Percentiles rank a stretch among this genome's conserved stretches.
These are phyloP conservation scores for Lentinula aciculospora DNA, from an alignment of 768 basidiomycete genomes.

Conservation along the genomic window DNA sequence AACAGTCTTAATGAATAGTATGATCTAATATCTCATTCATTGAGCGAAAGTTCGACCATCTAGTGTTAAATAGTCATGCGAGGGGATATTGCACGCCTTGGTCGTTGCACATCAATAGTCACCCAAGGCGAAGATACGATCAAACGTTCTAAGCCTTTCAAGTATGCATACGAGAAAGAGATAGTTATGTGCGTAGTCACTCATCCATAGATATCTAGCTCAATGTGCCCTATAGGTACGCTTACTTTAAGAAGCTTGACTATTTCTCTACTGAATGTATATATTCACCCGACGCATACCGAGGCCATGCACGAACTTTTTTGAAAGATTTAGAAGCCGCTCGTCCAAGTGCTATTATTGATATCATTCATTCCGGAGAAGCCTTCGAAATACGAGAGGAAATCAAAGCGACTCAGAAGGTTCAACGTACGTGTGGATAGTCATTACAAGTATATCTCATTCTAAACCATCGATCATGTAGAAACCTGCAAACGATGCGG, in stretches of 20 bases:
- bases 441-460: not conserved
- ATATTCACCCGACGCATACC: constrained; percentile 97
- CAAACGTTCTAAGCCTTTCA: constrained; percentile 97
- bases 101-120: constrained; percentile 90
- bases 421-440: constrained; percentile 59
- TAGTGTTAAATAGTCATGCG: constrained; percentile 85
- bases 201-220: not conserved
- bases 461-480: constrained; percentile 23
- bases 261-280: constrained; percentile 99
- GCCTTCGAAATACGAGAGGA: constrained; percentile 83
- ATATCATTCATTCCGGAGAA: constrained; percentile 96
- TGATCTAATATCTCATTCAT: constrained; percentile 21
- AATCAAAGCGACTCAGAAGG: constrained; percentile 77
- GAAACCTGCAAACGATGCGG: constrained; percentile 91
- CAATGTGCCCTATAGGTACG: constrained; percentile 65
- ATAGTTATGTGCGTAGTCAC: constrained; percentile 80
- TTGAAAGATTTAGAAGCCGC: constrained; percentile 95
- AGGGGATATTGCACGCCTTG: constrained; percentile 92
- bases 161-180: constrained; percentile 99
- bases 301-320: constrained; percentile 91
- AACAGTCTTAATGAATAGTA: constrained; percentile 98
- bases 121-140: constrained; percentile 97
- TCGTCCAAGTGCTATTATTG: constrained; percentile 92
- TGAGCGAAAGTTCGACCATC: not conserved
- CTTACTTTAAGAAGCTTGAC: constrained; percentile 98